Percentiles rank a stretch among this genome's conserved stretches.
These are phyloP conservation scores for Tilletia horrida DNA, from an alignment of 1,284 basidiomycete species.

Conservation along the genomic window DNA sequence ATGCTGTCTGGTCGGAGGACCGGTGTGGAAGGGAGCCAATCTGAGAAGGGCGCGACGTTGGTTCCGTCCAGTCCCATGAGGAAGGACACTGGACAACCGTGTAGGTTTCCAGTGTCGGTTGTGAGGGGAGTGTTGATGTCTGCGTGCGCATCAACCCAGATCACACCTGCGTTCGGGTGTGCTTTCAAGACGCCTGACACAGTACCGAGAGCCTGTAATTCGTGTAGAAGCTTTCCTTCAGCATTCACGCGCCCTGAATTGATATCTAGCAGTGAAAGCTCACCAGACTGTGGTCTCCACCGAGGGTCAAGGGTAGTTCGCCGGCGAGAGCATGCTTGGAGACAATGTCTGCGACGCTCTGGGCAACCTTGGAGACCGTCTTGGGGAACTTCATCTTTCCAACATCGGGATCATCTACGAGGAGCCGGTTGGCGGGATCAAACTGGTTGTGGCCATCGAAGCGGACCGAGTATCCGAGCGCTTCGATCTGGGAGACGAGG, in stretches of 20 bases:
- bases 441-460: conserved; percentile 87
- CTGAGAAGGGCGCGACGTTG: conserved; percentile 49
- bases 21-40: conserved; percentile 39
- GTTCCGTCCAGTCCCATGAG: conserved; percentile 60
- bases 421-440: conserved; percentile 64
- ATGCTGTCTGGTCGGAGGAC: conserved; percentile 66
- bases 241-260: too few species aligned
- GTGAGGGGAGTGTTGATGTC: conserved; percentile 90
- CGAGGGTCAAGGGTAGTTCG: conserved; percentile 83
- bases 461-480: conserved; percentile 81
- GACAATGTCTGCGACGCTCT: conserved; percentile 75
- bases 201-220: conserved; percentile 45
- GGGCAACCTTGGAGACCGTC: conserved; percentile 63
- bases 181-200: conserved; percentile 56
- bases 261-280: too few species aligned
- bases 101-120: conserved; percentile 84
- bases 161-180: conserved; percentile 69
- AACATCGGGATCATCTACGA: conserved; percentile 39
- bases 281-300: conserved; percentile 90
- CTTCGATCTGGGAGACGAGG: conserved; percentile 45
- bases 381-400: conserved; percentile 48
- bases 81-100: conserved; percentile 97
- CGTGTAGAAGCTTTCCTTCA: too few species aligned
- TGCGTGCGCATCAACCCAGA: conserved; percentile 72
- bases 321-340: conserved; percentile 72